Evolutionary conservation across 2,329 filamentous ascomycete genomes (phyloP).

Genomic region (Cladosporium velox): DNA sequence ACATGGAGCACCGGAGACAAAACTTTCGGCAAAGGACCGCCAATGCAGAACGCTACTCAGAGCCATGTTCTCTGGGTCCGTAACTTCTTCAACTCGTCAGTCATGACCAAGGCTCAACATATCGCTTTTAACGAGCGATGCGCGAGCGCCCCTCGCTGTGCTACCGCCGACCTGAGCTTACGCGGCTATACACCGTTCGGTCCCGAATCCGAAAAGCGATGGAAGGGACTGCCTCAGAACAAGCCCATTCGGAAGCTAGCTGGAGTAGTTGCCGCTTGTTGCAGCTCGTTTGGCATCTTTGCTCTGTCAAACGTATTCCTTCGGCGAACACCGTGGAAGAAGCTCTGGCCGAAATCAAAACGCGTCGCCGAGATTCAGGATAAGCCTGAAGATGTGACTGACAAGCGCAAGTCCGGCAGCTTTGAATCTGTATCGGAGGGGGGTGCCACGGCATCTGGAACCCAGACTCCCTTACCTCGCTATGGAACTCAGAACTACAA

Average conservation of each 20-base stretch:
- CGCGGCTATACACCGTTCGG: conserved; percentile 28
- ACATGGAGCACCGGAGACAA: conserved; percentile 51
- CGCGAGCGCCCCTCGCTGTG: conserved; percentile 5
- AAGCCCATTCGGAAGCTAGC: conserved; percentile 28
- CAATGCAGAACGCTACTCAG: conserved; percentile 35
- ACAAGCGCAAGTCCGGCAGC: neutral
- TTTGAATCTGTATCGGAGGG: neutral
- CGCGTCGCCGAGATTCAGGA: neutral
- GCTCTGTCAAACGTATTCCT: conserved; percentile 34
- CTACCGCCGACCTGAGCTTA: conserved; percentile 20
- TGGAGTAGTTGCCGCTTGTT: conserved; percentile 33
- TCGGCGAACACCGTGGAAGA: conserved; percentile 32
- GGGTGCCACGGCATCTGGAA: neutral
- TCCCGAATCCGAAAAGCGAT: conserved; percentile 25
- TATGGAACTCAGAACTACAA: conserved; percentile 19
- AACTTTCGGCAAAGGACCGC: conserved; percentile 48
- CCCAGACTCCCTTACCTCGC: conserved; percentile 19
- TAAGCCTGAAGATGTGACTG: neutral
- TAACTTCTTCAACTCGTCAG: conserved; percentile 51
- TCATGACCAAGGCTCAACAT: conserved; percentile 35
- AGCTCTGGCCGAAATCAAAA: conserved; percentile 15
- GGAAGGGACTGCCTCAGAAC: conserved; percentile 23
- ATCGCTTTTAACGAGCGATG: conserved; percentile 22
- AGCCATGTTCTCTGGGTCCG: conserved; percentile 48
- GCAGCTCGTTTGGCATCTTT: conserved; percentile 32